Conservation (phyloP, 2,329 filamentous ascomycete genomes). For the Myriosclerotinia duriaeana region DNA sequence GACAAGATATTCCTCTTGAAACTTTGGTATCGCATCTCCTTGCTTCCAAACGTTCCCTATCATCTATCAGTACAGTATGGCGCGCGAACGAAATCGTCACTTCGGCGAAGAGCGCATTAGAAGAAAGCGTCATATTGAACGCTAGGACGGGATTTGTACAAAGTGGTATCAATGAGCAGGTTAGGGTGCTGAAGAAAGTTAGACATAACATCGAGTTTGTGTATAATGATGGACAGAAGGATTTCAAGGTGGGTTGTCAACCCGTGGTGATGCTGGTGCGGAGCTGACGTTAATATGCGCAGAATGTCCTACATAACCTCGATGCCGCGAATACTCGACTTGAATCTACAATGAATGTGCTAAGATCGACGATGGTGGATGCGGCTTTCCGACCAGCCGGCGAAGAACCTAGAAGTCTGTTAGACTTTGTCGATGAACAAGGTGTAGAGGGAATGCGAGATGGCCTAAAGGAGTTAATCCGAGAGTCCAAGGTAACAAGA, state of each 20-base stretch:
- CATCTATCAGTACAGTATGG: conserved; percentile 77
- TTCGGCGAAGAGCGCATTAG: conserved; percentile 69
- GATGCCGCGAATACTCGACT: conserved; percentile 66
- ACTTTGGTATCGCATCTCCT: conserved; percentile 81
- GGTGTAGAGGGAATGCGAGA: conserved; percentile 65
- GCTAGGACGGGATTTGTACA: conserved; percentile 69
- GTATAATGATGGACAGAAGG: conserved; percentile 57
- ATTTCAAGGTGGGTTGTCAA: conserved; percentile 48
- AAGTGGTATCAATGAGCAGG: conserved; percentile 58
- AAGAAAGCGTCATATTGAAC: conserved; percentile 73
- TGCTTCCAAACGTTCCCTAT: conserved; percentile 81
- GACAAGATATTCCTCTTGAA: conserved; percentile 56
- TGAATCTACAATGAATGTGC: conserved; percentile 62
- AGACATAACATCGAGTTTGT: conserved; percentile 53
- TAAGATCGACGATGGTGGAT: conserved; percentile 65
- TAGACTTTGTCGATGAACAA: conserved; percentile 75
- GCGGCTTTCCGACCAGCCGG: conserved; percentile 58
- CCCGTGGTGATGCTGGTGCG: not conserved
- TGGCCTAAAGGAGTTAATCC: conserved; percentile 68
- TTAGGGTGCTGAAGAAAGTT: conserved; percentile 52
- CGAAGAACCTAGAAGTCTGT: conserved; percentile 60
- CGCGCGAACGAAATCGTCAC: conserved; percentile 85
- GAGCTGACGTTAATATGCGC: conserved; percentile 23
- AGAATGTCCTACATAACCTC: conserved; percentile 60
- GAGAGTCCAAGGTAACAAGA: conserved; percentile 61